These are phyloP conservation scores for Trametes villosa DNA, from an alignment of 768 basidiomycete species.

Conservation along the genomic window DNA sequence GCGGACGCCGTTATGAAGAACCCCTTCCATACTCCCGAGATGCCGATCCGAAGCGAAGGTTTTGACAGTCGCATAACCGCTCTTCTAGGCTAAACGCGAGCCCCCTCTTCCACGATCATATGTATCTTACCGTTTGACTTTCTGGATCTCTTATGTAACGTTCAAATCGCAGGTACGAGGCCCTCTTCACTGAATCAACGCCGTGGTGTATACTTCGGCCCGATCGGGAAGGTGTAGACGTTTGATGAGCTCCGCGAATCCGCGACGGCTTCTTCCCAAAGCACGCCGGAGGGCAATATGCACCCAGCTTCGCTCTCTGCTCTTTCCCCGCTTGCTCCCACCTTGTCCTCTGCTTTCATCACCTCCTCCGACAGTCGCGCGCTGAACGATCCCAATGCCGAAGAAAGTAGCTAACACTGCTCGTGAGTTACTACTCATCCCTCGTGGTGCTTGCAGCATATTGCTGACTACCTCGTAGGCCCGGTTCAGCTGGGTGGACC, in stretches of 20 bases:
- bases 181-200: background rate
- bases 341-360: too few relatives aligned
- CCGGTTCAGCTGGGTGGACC: too few relatives aligned
- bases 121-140: background rate
- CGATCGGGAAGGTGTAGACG: constrained; percentile 11
- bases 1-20: constrained; percentile 98
- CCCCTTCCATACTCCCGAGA: constrained; percentile 98
- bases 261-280: background rate
- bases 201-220: background rate
- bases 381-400: too few relatives aligned
- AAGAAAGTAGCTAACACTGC: background rate
- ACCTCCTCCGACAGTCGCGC: too few relatives aligned
- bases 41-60: constrained; percentile 92
- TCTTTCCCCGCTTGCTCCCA: background rate
- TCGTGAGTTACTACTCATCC: background rate
- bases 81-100: constrained; percentile 36
- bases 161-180: background rate
- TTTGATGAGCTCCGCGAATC: constrained; percentile 6
- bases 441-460: too few relatives aligned
- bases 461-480: too few relatives aligned
- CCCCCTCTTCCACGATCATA: background rate
- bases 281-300: background rate
- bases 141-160: background rate
- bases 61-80: constrained; percentile 77
- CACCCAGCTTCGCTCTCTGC: background rate